These are phyloP conservation scores for Coniochaeta sp. DNA, from an alignment of 2,329 filamentous ascomycete genomes.

Conservation along the genomic window DNA sequence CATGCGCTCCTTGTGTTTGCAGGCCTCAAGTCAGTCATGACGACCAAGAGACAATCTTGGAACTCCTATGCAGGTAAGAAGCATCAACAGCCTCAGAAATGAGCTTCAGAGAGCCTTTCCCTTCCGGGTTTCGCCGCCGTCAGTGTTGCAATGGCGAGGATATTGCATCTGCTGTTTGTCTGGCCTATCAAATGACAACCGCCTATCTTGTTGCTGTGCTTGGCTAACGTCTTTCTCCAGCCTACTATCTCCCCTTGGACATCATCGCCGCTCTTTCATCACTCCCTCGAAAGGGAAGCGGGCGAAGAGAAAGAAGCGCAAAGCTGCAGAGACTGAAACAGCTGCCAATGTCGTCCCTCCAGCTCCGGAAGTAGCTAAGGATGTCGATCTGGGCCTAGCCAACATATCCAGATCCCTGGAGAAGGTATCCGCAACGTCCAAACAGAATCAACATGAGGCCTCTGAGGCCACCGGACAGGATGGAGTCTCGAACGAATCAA, in stretches of 20 bases:
- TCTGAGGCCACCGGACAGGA: not conserved
- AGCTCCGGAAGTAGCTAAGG: slow-evolving; percentile 44
- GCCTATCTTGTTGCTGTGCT: not conserved
- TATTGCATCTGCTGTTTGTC: not conserved
- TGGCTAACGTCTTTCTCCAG: slow-evolving; percentile 32
- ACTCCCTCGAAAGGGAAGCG: slow-evolving; percentile 56
- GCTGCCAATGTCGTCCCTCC: slow-evolving; percentile 21
- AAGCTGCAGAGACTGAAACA: slow-evolving; percentile 19
- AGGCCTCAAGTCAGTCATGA: slow-evolving; percentile 55
- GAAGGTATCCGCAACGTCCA: slow-evolving; percentile 19
- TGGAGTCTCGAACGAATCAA: not conserved
- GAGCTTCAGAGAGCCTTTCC: too few relatives aligned
- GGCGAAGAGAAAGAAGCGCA: slow-evolving; percentile 44
- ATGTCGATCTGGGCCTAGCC: slow-evolving; percentile 59
- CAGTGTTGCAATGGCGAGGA: too few relatives aligned
- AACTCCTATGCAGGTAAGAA: slow-evolving; percentile 58
- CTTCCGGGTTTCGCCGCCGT: too few relatives aligned
- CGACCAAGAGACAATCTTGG: slow-evolving; percentile 58
- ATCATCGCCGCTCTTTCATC: slow-evolving; percentile 48
- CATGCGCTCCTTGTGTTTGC: not conserved
- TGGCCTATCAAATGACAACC: too few relatives aligned
- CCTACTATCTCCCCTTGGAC: slow-evolving; percentile 56
- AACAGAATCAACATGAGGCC: not conserved
- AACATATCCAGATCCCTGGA: slow-evolving; percentile 55
- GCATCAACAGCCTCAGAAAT: not conserved